Conservation (phyloP, 352 stramenopile species). For the Pythium phragmiticola region DNA sequence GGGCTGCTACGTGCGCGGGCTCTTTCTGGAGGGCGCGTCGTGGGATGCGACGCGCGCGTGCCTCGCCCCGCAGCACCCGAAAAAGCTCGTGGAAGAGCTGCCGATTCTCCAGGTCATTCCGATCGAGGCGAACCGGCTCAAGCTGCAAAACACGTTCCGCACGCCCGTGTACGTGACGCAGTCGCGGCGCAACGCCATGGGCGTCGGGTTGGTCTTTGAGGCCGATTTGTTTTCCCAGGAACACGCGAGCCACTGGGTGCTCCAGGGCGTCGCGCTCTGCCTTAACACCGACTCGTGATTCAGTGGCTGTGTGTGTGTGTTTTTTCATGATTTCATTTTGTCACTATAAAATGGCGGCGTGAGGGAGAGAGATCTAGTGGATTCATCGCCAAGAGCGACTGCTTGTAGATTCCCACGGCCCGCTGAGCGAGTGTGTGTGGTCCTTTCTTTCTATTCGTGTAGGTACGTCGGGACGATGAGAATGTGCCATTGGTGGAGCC, state of each 20-base stretch:
- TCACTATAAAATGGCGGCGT: neutral
- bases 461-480: slow-evolving; percentile 79
- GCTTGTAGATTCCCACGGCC: no score
- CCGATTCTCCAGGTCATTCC: slow-evolving; percentile 95
- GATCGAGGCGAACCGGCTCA: slow-evolving; percentile 94
- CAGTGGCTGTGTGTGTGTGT: neutral
- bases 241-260: slow-evolving; percentile 92
- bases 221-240: slow-evolving; percentile 91
- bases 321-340: slow-evolving; percentile 5
- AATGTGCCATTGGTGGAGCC: slow-evolving; percentile 90
- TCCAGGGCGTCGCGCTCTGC: slow-evolving; percentile 92
- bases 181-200: slow-evolving; percentile 93
- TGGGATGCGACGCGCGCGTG: slow-evolving; percentile 85
- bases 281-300: slow-evolving; percentile 91
- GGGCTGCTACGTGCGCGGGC: slow-evolving; percentile 90
- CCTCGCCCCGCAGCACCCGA: slow-evolving; percentile 88
- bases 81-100: slow-evolving; percentile 94
- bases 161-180: slow-evolving; percentile 97
- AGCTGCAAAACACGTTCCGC: slow-evolving; percentile 94
- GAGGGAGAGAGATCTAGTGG: no score
- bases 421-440: neutral
- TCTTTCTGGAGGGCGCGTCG: slow-evolving; percentile 93
- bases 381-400: no score
- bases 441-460: slow-evolving; percentile 45
- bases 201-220: slow-evolving; percentile 94